These are phyloP conservation scores for Castanea sativa DNA, from an alignment of 306 rosid genomes.

Conservation along the genomic window DNA sequence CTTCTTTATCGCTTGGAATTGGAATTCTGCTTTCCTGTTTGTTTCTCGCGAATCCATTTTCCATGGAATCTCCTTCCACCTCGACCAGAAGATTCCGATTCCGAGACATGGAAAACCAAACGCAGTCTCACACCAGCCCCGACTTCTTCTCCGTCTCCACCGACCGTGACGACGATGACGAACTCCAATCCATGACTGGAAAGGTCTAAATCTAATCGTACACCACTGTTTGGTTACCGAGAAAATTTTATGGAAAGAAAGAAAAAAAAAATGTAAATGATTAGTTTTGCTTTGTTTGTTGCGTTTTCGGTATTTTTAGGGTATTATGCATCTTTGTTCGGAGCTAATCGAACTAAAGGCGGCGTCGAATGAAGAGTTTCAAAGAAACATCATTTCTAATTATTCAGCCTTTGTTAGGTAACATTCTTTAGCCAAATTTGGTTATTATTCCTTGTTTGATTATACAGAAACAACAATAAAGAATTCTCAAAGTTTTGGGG, in stretches of 20 bases:
- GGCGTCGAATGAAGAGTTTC: conserved; percentile 63
- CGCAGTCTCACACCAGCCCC: conserved; percentile 42
- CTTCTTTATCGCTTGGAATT: no score
- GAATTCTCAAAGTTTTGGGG: no score
- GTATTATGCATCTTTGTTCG: conserved; percentile 75
- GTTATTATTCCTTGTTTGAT: not conserved
- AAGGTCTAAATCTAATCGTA: conserved; percentile 27
- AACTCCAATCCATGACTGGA: conserved; percentile 70
- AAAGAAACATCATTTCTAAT: conserved; percentile 46
- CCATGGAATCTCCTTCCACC: conserved; percentile 53
- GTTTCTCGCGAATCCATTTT: conserved; percentile 8
- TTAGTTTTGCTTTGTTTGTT: not conserved
- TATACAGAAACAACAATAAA: not conserved
- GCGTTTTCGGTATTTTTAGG: conserved; percentile 32
- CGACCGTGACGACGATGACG: conserved; percentile 41
- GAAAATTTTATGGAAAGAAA: not conserved
- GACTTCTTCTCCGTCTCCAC: conserved; percentile 38
- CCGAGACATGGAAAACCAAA: conserved; percentile 43
- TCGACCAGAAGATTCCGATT: conserved; percentile 48
- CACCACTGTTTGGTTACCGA: not conserved
- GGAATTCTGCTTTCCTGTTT: not conserved
- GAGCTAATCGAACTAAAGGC: conserved; percentile 74
- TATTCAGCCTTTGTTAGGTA: conserved; percentile 66
- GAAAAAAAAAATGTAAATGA: not conserved
- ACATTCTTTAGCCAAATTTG: not conserved